A percentile compares a stretch with the other conserved stretches of the same genome.
These are phyloP conservation scores for Hymenoscyphus salicellus DNA, from an alignment of 2,329 filamentous ascomycete genomes.

Conservation along the genomic window DNA sequence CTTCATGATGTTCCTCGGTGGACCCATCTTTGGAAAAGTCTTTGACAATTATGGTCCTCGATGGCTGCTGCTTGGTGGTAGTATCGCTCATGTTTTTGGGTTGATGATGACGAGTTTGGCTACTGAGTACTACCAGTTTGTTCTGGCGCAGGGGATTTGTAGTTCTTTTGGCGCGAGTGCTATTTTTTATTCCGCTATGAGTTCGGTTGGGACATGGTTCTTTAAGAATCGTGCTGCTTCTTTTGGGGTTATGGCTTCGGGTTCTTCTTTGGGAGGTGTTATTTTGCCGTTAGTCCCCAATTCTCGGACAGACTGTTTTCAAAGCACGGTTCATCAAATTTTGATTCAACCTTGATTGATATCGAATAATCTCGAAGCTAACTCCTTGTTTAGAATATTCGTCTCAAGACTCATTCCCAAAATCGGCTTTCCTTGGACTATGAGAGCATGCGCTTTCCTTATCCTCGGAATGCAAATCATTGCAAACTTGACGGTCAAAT, in stretches of 20 bases:
- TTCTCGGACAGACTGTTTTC: background rate
- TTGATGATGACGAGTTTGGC: slow-evolving; percentile 62
- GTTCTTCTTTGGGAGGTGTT: slow-evolving; percentile 51
- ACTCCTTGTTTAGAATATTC: slow-evolving; percentile 45
- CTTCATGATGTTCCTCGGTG: slow-evolving; percentile 52
- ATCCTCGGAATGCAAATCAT: slow-evolving; percentile 53
- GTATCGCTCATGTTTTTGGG: slow-evolving; percentile 55
- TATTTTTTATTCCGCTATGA: slow-evolving; percentile 45
- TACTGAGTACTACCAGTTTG: slow-evolving; percentile 52
- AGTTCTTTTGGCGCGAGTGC: slow-evolving; percentile 45
- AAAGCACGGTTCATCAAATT: too few species aligned
- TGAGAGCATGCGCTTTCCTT: slow-evolving; percentile 54
- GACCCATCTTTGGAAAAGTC: slow-evolving; percentile 60
- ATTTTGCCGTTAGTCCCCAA: slow-evolving; percentile 46
- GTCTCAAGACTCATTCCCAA: slow-evolving; percentile 50
- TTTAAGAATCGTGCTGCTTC: slow-evolving; percentile 47
- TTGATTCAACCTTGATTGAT: too few species aligned
- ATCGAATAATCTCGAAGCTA: too few species aligned
- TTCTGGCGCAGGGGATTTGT: slow-evolving; percentile 47
- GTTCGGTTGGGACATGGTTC: slow-evolving; percentile 47
- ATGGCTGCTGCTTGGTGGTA: slow-evolving; percentile 50
- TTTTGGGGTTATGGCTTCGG: slow-evolving; percentile 48
- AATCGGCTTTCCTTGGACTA: slow-evolving; percentile 56
- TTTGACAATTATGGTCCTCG: slow-evolving; percentile 61
- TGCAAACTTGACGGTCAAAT: slow-evolving; percentile 51